Conservation (phyloP, 2,329 filamentous ascomycete genomes). For the Fusarium ambrosium region DNA sequence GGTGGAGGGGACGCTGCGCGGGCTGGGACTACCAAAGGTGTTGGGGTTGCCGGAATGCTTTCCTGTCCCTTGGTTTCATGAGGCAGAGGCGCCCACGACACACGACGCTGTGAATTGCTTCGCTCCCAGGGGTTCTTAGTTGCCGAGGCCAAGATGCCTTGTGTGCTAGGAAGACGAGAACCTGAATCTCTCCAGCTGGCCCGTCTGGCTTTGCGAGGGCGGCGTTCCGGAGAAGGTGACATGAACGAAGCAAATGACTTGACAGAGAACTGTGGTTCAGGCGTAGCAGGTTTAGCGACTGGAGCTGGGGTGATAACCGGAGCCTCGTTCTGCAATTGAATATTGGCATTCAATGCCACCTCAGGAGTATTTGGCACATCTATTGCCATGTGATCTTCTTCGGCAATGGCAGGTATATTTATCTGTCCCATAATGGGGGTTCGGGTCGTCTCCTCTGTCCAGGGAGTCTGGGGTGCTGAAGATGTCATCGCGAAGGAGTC, state of each 20-base stretch:
- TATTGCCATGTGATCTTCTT: neutral
- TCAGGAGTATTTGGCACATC: conserved; percentile 9
- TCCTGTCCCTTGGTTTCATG: conserved; percentile 38
- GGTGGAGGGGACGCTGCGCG: conserved; percentile 61
- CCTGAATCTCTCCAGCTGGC: conserved; percentile 40
- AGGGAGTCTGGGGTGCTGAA: conserved; percentile 41
- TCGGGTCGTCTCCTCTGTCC: conserved; percentile 21
- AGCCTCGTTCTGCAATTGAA: conserved; percentile 15
- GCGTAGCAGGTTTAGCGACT: conserved; percentile 51
- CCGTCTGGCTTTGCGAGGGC: conserved; percentile 27
- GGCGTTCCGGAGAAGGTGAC: conserved; percentile 61
- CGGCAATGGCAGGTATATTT: neutral
- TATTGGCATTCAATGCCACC: neutral
- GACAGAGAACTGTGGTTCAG: conserved; percentile 63
- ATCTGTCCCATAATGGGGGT: neutral
- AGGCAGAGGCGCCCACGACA: conserved; percentile 55
- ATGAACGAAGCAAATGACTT: conserved; percentile 68
- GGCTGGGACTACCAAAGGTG: conserved; percentile 19
- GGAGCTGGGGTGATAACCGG: conserved; percentile 5
- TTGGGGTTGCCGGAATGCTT: conserved; percentile 17
- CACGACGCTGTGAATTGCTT: conserved; percentile 47
- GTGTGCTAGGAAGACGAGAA: conserved; percentile 50
- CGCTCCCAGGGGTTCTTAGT: conserved; percentile 52
- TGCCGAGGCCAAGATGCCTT: conserved; percentile 53
- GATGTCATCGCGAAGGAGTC: neutral